These are phyloP conservation scores for Medicago ruthenica DNA, from an alignment of 306 rosid genomes.

Conservation along the genomic window DNA sequence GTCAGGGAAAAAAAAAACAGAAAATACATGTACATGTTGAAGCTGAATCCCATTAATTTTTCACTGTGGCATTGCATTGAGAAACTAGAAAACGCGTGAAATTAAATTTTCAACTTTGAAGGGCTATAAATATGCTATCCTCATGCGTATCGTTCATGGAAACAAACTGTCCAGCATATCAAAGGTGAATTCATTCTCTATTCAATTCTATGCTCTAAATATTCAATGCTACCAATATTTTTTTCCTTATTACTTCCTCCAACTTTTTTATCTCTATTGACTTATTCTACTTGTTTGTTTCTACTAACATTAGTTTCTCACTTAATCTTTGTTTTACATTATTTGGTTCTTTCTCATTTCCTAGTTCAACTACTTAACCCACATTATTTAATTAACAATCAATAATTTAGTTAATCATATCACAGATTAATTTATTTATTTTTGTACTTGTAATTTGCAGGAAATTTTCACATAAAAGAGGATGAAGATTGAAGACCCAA, in stretches of 20 bases:
- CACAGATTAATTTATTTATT: background rate
- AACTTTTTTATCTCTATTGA: slow-evolving; percentile 18
- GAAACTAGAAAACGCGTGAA: slow-evolving; percentile 48
- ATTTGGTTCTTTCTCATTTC: background rate
- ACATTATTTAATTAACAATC: background rate
- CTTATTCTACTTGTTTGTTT: slow-evolving; percentile 41
- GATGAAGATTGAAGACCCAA: slow-evolving; percentile 44
- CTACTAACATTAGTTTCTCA: slow-evolving; percentile 24
- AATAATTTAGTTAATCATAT: slow-evolving; percentile 13
- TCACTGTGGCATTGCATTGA: slow-evolving; percentile 15
- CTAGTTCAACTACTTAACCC: background rate
- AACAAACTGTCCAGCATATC: slow-evolving; percentile 31
- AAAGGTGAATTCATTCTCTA: background rate
- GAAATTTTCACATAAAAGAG: background rate
- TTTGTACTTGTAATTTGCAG: slow-evolving; percentile 38
- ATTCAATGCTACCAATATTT: slow-evolving; percentile 31
- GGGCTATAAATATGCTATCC: slow-evolving; percentile 43
- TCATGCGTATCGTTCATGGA: slow-evolving; percentile 40
- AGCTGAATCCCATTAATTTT: background rate
- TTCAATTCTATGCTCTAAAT: slow-evolving; percentile 1
- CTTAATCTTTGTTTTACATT: slow-evolving; percentile 42
- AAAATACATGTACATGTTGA: background rate
- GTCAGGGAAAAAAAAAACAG: background rate
- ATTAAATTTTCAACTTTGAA: slow-evolving; percentile 13
- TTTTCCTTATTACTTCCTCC: background rate